Conservation (phyloP, 768 basidiomycete genomes). For the Mycena sanguinolenta region DNA sequence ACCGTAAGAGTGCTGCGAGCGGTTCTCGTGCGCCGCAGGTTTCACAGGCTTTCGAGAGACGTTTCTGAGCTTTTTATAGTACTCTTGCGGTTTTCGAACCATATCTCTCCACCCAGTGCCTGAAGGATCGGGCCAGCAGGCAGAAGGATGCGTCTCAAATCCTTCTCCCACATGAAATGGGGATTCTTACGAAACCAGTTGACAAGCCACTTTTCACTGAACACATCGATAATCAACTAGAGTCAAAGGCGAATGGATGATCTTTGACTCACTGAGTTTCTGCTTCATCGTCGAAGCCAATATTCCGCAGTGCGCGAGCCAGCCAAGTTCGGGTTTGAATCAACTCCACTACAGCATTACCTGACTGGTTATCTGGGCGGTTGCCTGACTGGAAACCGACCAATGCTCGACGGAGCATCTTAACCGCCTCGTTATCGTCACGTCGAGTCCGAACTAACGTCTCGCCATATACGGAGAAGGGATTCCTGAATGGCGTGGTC, state of each 20-base stretch:
- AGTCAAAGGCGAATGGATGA: background rate
- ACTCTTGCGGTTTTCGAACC: slow-evolving; percentile 34
- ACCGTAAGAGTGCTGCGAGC: slow-evolving; percentile 34
- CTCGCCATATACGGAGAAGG: slow-evolving; percentile 24
- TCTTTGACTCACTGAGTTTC: slow-evolving; percentile 31
- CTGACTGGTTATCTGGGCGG: too few relatives aligned
- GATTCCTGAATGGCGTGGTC: background rate
- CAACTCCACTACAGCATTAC: background rate
- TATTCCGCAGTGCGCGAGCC: slow-evolving; percentile 26
- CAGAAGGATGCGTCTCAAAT: slow-evolving; percentile 7
- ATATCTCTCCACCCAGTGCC: slow-evolving; percentile 36
- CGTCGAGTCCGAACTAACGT: slow-evolving; percentile 3
- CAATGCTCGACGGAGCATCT: slow-evolving; percentile 24
- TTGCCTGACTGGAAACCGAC: slow-evolving; percentile 11
- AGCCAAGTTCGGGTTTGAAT: slow-evolving; percentile 2
- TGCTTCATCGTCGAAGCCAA: slow-evolving; percentile 29
- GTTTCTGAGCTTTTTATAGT: slow-evolving; percentile 35
- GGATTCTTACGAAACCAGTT: slow-evolving; percentile 42
- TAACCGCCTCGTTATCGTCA: slow-evolving; percentile 11
- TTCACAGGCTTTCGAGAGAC: slow-evolving; percentile 34
- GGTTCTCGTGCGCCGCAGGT: slow-evolving; percentile 38
- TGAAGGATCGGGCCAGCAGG: slow-evolving; percentile 33
- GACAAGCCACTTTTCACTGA: slow-evolving; percentile 34
- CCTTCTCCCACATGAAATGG: background rate
- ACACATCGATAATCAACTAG: background rate